Evolutionary conservation across 2,329 filamentous ascomycete species (phyloP).

Genomic region (Botrytis sinoallii): DNA sequence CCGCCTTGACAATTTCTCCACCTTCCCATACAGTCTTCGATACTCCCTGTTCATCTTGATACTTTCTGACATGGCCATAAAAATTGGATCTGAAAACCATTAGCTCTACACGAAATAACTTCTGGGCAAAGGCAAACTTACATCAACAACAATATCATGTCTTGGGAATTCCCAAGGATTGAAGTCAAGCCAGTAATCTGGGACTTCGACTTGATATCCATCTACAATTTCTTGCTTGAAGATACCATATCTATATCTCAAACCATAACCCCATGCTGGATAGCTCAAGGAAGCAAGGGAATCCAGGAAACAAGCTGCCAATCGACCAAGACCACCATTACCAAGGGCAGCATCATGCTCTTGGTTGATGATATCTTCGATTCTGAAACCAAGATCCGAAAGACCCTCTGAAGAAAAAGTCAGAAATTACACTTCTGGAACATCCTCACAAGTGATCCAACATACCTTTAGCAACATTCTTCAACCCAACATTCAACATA

Average conservation of each 20-base stretch:
- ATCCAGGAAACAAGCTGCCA: constrained; percentile 96
- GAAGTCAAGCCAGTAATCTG: constrained; percentile 98
- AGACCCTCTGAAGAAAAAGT: constrained; percentile 64
- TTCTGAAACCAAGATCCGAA: constrained; percentile 85
- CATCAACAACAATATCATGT: constrained; percentile 90
- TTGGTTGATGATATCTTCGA: constrained; percentile 92
- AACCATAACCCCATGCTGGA: constrained; percentile 94
- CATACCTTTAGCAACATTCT: constrained; percentile 76
- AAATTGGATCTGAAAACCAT: constrained; percentile 68
- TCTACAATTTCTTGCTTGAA: constrained; percentile 99
- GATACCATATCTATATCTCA: constrained; percentile 94
- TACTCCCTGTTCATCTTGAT: constrained; percentile 74
- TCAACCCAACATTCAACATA: constrained; percentile 92
- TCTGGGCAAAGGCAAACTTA: constrained; percentile 43
- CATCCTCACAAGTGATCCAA: constrained; percentile 37
- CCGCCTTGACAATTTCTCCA: constrained; percentile 86
- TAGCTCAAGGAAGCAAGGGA: constrained; percentile 92
- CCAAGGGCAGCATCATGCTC: constrained; percentile 96
- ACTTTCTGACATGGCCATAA: constrained; percentile 78
- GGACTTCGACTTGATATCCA: constrained; percentile 96
- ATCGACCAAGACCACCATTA: constrained; percentile 89
- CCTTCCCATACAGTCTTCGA: constrained; percentile 78
- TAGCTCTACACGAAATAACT: constrained; percentile 12
- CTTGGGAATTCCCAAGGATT: constrained; percentile 99
- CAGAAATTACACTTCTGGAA: constrained; percentile 57